Conservation (phyloP, 2,329 filamentous ascomycete genomes). For the Fonsecaea erecta region DNA sequence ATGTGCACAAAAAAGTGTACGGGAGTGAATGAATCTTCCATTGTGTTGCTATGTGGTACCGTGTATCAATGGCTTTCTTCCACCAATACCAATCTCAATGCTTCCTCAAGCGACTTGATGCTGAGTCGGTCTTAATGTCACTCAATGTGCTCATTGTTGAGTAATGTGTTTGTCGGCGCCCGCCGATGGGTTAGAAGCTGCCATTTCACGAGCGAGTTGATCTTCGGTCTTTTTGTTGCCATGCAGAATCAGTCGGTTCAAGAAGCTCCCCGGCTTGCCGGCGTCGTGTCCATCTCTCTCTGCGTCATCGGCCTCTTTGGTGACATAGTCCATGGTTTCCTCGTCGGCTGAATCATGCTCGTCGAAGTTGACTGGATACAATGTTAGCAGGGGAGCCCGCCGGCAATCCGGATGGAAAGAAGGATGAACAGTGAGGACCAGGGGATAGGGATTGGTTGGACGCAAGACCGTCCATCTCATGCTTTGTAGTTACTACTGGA, state of each 20-base stretch:
- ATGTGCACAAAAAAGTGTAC: neutral
- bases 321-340: conserved; percentile 34
- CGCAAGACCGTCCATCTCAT: neutral
- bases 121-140: neutral
- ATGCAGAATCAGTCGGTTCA: conserved; percentile 37
- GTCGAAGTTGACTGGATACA: conserved; percentile 32
- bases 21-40: neutral
- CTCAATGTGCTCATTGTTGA: conserved; percentile 12
- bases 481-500: neutral
- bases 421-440: neutral
- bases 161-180: conserved; percentile 23
- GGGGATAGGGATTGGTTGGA: neutral
- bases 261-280: conserved; percentile 34
- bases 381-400: neutral
- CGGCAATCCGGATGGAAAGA: neutral
- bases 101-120: neutral
- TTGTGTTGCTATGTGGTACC: conserved; percentile 10
- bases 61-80: conserved; percentile 1
- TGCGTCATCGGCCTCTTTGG: conserved; percentile 35
- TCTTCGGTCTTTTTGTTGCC: conserved; percentile 38
- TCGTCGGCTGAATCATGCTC: conserved; percentile 36
- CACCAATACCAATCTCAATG: neutral
- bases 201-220: conserved; percentile 30
- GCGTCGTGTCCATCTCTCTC: conserved; percentile 33
- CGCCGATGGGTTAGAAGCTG: conserved; percentile 24